A percentile compares a stretch with the other conserved stretches of the same genome.
Evolutionary conservation across 805 yeast genomes (phyloP).

Genomic region (Starmera amethionina): DNA sequence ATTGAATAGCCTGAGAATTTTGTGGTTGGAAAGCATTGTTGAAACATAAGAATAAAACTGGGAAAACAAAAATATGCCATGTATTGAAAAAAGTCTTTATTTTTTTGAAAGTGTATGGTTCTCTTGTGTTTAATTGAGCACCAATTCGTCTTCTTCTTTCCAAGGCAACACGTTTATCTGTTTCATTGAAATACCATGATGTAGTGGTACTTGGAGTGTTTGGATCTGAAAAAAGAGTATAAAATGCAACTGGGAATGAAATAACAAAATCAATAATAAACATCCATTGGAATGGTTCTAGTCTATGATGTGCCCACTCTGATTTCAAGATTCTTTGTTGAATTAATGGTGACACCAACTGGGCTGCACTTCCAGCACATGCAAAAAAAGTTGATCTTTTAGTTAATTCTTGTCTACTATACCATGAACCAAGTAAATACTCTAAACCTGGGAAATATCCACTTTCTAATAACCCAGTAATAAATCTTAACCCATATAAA

Average conservation of each 20-base stretch:
- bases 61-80: constrained; percentile 38
- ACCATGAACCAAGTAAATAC: constrained; percentile 26
- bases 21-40: constrained; percentile 1
- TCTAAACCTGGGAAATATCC: constrained; percentile 38
- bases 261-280: constrained; percentile 31
- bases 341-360: constrained; percentile 25
- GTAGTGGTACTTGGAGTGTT: constrained; percentile 30
- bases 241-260: constrained; percentile 30
- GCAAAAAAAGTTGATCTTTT: constrained; percentile 21
- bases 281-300: constrained; percentile 29
- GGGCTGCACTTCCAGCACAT: constrained; percentile 20
- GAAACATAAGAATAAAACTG: constrained; percentile 10
- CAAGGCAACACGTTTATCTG: constrained; percentile 31
- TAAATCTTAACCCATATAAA: constrained; percentile 21
- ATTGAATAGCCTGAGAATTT: background rate
- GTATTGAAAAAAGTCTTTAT: constrained; percentile 30
- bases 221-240: constrained; percentile 29
- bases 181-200: constrained; percentile 28
- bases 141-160: constrained; percentile 30
- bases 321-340: constrained; percentile 19
- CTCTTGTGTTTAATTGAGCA: constrained; percentile 29
- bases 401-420: constrained; percentile 19
- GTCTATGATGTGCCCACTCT: constrained; percentile 8
- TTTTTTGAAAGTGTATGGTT: constrained; percentile 27
- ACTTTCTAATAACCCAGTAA: constrained; percentile 30